A percentile compares a stretch with the other conserved stretches of the same genome.
phyloP scores from a whole-genome alignment of 345 rosid genomes.

The Pistacia atlantica region DNA sequence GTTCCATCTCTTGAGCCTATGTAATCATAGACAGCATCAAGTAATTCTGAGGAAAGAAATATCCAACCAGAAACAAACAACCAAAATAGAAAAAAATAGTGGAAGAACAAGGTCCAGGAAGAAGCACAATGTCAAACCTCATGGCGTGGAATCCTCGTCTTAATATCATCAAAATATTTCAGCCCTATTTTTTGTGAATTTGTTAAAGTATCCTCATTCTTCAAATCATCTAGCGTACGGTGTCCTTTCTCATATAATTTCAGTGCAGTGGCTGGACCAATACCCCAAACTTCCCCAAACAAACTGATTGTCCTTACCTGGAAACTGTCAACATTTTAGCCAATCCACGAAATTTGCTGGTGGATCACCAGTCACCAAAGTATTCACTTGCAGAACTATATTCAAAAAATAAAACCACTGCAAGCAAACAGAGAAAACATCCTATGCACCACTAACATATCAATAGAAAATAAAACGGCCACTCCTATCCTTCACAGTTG shows the following conservation, averaged over 20 bases:
- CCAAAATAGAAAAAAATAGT: background rate
- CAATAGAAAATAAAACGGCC: background rate
- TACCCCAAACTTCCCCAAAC: slow-evolving; percentile 98
- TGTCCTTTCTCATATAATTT: slow-evolving; percentile 92
- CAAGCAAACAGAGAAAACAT: background rate
- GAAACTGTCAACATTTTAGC: slow-evolving; percentile 13
- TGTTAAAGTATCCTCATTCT: slow-evolving; percentile 75
- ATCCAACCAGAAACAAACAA: background rate
- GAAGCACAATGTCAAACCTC: slow-evolving; percentile 57
- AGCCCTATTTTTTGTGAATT: slow-evolving; percentile 82
- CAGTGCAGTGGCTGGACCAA: slow-evolving; percentile 93
- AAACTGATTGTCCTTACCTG: slow-evolving; percentile 82
- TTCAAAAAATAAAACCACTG: background rate
- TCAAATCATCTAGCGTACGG: slow-evolving; percentile 75
- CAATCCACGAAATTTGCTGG: background rate
- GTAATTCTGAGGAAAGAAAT: slow-evolving; percentile 2
- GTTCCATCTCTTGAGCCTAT: slow-evolving; percentile 88
- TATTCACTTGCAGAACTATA: background rate
- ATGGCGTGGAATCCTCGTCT: slow-evolving; percentile 77
- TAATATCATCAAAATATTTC: slow-evolving; percentile 88
- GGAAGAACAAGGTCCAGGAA: slow-evolving; percentile 9
- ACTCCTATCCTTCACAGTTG: background rate
- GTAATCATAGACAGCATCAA: slow-evolving; percentile 19
- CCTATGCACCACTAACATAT: background rate
- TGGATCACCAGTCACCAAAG: background rate